These are phyloP conservation scores for Xanthoceras sorbifolium DNA, from an alignment of 345 rosid genomes.

Conservation along the genomic window DNA sequence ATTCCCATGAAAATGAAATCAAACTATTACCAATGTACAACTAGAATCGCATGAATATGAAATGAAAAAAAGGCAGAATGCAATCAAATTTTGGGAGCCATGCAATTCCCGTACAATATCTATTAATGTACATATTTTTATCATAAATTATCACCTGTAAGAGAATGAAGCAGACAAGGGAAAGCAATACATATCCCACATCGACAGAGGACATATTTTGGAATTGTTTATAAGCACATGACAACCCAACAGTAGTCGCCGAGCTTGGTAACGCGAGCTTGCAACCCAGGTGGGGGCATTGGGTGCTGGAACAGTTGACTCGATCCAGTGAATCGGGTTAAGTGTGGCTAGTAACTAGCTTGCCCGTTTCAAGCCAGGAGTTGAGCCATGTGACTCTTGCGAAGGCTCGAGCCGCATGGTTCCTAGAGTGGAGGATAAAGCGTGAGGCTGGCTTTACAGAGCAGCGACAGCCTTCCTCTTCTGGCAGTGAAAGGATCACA, in stretches of 20 bases:
- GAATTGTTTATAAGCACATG: too few relatives aligned
- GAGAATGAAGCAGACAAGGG: too few relatives aligned
- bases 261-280: constrained; percentile 27
- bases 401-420: constrained; percentile 14
- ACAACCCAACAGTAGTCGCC: background rate
- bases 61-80: too few relatives aligned
- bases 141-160: too few relatives aligned
- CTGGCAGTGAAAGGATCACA: constrained; percentile 40
- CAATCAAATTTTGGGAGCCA: too few relatives aligned
- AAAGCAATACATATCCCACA: too few relatives aligned
- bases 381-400: background rate
- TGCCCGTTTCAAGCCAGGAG: constrained; percentile 44
- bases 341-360: background rate
- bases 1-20: too few relatives aligned
- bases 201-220: too few relatives aligned
- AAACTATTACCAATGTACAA: too few relatives aligned
- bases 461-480: constrained; percentile 41
- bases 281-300: constrained; percentile 20
- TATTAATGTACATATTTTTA: too few relatives aligned
- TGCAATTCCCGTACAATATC: too few relatives aligned
- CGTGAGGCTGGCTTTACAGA: constrained; percentile 54
- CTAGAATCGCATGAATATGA: too few relatives aligned
- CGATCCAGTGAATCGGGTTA: background rate
- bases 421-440: constrained; percentile 35
- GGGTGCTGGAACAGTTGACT: constrained; percentile 13